Conservation (phyloP, 139 green algal genomes). For the Coelastrella sp. region DNA sequence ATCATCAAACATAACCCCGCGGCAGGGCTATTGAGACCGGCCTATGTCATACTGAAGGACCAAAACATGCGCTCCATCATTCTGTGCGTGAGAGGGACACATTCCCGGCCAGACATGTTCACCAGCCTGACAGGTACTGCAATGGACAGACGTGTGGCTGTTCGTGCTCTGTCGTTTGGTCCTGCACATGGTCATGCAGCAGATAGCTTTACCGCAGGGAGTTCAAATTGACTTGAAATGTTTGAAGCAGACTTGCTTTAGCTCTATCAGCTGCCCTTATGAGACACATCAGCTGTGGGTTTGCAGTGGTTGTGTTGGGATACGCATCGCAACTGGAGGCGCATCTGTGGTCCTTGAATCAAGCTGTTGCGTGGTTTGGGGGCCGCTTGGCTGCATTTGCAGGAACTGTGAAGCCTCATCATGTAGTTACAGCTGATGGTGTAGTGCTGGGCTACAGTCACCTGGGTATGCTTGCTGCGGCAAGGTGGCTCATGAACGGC, state of each 20-base stretch:
- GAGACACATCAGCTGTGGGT: too few species aligned
- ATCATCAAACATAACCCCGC: conserved; percentile 76
- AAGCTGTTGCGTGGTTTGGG: too few species aligned
- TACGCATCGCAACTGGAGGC: too few species aligned
- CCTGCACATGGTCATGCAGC: background rate
- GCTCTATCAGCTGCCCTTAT: too few species aligned
- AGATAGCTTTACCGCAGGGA: too few species aligned
- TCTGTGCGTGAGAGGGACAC: conserved; percentile 87
- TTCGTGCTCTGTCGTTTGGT: background rate
- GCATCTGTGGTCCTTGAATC: too few species aligned
- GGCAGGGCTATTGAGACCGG: conserved; percentile 85
- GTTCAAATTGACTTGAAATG: too few species aligned
- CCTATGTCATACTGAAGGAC: conserved; percentile 82
- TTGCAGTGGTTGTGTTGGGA: too few species aligned
- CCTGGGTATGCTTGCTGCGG: conserved; percentile 93
- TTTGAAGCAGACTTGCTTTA: too few species aligned
- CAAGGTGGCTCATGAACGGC: conserved; percentile 79
- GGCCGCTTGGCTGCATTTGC: conserved; percentile 31
- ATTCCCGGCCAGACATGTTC: conserved; percentile 88
- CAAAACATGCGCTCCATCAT: conserved; percentile 66
- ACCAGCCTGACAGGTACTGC: conserved; percentile 78
- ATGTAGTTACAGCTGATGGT: conserved; percentile 66
- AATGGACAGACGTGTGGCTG: background rate
- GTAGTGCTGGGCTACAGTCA: conserved; percentile 89
- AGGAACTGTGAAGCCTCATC: conserved; percentile 88